These are phyloP conservation scores for Pestalotiopsis sp. DNA, from an alignment of 2,329 filamentous ascomycete species.

Conservation along the genomic window DNA sequence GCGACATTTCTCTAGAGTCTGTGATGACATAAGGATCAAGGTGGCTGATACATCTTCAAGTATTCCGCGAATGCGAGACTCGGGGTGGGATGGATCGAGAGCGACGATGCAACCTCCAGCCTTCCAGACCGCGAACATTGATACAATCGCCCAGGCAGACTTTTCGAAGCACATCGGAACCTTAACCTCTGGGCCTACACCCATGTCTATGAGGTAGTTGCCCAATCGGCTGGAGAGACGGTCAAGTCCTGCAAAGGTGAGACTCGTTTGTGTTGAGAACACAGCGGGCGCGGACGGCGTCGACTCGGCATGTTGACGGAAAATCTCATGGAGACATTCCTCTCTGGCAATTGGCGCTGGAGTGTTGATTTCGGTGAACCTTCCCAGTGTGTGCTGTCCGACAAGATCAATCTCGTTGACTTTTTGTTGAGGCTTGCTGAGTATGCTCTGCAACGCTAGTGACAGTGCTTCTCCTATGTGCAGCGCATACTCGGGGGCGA, in stretches of 20 bases:
- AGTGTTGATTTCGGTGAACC: constrained; percentile 9
- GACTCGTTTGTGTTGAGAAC: constrained; percentile 6
- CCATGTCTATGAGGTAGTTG: constrained; percentile 18
- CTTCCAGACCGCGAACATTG: constrained; percentile 12
- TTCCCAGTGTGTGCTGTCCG: not conserved
- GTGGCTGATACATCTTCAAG: constrained; percentile 11
- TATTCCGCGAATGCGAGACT: constrained; percentile 9
- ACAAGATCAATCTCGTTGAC: constrained; percentile 10
- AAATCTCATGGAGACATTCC: constrained; percentile 13
- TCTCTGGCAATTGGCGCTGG: constrained; percentile 7
- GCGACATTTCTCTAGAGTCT: not conserved
- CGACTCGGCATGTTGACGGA: constrained; percentile 6
- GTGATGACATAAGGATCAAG: constrained; percentile 12
- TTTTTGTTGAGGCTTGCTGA: constrained; percentile 6
- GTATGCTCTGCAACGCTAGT: constrained; percentile 3
- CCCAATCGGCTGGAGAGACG: constrained; percentile 22
- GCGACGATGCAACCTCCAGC: constrained; percentile 7
- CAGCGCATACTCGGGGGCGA: constrained; percentile 5
- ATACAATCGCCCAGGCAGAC: constrained; percentile 28
- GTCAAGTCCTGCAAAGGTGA: constrained; percentile 31
- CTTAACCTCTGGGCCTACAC: constrained; percentile 28
- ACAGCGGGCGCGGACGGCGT: constrained; percentile 1
- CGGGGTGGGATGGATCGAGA: constrained; percentile 10
- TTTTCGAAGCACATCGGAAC: constrained; percentile 38
- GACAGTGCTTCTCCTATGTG: constrained; percentile 10